Base-by-base conservation (phyloP, 73 alveolate genomes). In the Blepharisma stoltei region DNA sequence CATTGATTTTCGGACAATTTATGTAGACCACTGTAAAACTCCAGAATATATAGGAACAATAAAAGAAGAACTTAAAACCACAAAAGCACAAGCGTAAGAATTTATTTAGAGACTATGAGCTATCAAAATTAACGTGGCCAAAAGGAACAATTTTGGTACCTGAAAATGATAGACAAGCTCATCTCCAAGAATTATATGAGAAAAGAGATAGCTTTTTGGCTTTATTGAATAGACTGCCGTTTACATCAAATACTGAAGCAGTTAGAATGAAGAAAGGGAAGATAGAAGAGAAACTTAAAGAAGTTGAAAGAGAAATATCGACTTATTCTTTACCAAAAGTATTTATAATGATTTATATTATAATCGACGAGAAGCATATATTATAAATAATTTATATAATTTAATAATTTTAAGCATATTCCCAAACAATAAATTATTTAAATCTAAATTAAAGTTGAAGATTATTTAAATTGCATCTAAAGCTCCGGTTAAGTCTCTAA, bases 401-500 rank as follows among this genome's bases (percentile, higher is more conserved):
- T n/a, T n/a, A n/a, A n/a, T n/a, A n/a, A n/a, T n/a, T n/a, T n/a
- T n/a, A n/a, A n/a, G n/a, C n/a, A n/a, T n/a, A n/a, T 32, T 32
- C 41, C 41, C 41, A 32, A 32, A n/a, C n/a, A n/a, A 32, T 32
- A 32, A 32, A 32, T 32, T 32, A 32, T 32, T 32, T 32, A 32
- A 32, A 32, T 3, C 41, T 32, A 32, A 32, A 32, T 32, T 32
- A 32, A 32, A 32, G 41, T 32, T 32, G 41, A 32, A 32, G 41
- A 32, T 32, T 32, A 32, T 32, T 32, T 32, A 32, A 32, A 32
- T 32, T 32, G 41, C 41, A 23, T 87, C 97, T 54, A 95, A 80
- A 43, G 97, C 97, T 78, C 93, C 84, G 25, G 82, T 86, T 76
- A 95, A 68, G 80, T 95, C 99, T 11, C 83, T 93, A 54, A 92